Evolutionary conservation across 352 stramenopile species (phyloP).

Genomic region (Phytophthora quininea): DNA sequence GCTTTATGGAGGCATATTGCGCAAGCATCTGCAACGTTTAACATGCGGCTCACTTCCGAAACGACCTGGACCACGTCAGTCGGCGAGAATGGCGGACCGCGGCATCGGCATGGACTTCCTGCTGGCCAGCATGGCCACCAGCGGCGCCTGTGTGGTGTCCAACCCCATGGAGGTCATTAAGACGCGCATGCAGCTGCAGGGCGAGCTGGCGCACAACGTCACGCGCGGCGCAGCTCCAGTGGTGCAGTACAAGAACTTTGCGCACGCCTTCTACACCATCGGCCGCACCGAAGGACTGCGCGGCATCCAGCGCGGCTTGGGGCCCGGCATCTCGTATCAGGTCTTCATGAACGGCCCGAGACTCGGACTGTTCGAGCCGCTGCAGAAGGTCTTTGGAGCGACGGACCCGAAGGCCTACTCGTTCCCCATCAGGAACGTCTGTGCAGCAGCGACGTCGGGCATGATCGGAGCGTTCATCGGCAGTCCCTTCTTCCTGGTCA

Average conservation of each 20-base stretch:
- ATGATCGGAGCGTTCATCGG: constrained; percentile 80
- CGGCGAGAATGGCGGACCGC: constrained; percentile 33
- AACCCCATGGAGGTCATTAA: constrained; percentile 93
- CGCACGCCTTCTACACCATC: constrained; percentile 88
- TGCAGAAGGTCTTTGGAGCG: constrained; percentile 81
- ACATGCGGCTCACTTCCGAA: background rate
- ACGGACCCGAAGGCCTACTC: constrained; percentile 78
- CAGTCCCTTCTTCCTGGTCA: constrained; percentile 88
- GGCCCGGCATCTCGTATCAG: constrained; percentile 84
- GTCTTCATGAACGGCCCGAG: constrained; percentile 83
- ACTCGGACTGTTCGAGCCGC: constrained; percentile 77
- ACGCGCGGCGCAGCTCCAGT: constrained; percentile 36
- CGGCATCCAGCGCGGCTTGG: constrained; percentile 81
- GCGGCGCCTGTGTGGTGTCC: constrained; percentile 73
- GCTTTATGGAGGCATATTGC: too few species aligned
- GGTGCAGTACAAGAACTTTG: constrained; percentile 86
- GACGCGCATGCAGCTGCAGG: constrained; percentile 90
- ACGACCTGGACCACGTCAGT: background rate
- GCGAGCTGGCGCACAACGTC: constrained; percentile 69
- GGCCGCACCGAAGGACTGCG: constrained; percentile 70
- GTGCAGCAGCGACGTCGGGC: constrained; percentile 72
- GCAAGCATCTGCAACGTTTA: background rate
- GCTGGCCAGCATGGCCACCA: constrained; percentile 69
- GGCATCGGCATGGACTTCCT: constrained; percentile 76
- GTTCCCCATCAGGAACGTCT: constrained; percentile 80